These are phyloP conservation scores for Mycosarcoma maydis DNA, from an alignment of 1,284 basidiomycete genomes.

Conservation along the genomic window DNA sequence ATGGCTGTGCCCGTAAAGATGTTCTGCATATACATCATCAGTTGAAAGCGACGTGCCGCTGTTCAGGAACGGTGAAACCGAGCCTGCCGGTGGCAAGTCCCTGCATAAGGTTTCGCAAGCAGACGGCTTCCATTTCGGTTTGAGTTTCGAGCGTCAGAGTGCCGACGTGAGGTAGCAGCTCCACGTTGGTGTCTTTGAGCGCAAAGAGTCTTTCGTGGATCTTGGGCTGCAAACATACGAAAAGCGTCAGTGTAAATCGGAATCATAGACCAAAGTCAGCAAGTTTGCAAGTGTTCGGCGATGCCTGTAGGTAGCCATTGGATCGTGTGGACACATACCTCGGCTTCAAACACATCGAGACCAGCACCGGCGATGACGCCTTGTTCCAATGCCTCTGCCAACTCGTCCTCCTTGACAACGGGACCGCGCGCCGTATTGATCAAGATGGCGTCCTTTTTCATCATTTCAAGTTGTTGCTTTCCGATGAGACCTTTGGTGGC, in stretches of 20 bases:
- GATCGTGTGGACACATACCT: conserved; percentile 15
- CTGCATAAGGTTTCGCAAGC: conserved; percentile 60
- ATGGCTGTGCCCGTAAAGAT: too few relatives aligned
- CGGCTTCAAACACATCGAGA: conserved; percentile 78
- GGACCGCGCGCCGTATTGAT: conserved; percentile 70
- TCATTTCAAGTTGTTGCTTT: conserved; percentile 63
- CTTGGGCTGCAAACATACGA: conserved; percentile 25
- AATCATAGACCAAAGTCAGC: not conserved
- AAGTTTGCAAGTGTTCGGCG: not conserved
- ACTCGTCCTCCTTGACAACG: conserved; percentile 68
- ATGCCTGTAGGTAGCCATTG: too few relatives aligned
- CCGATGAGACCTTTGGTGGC: conserved; percentile 68
- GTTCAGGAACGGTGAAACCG: conserved; percentile 63
- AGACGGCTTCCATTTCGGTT: conserved; percentile 66
- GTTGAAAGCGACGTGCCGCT: conserved; percentile 45
- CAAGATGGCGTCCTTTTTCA: conserved; percentile 68
- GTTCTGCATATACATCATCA: not conserved
- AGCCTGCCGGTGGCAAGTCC: conserved; percentile 63
- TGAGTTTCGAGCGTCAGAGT: conserved; percentile 66
- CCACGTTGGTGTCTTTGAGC: conserved; percentile 45
- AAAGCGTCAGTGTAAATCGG: not conserved
- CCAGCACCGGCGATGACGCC: conserved; percentile 73
- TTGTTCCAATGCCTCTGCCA: conserved; percentile 52
- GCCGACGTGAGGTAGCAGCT: conserved; percentile 59
- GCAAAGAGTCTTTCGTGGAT: conserved; percentile 45